Conservation (phyloP, 2,329 filamentous ascomycete genomes). For the Botrytis elliptica region DNA sequence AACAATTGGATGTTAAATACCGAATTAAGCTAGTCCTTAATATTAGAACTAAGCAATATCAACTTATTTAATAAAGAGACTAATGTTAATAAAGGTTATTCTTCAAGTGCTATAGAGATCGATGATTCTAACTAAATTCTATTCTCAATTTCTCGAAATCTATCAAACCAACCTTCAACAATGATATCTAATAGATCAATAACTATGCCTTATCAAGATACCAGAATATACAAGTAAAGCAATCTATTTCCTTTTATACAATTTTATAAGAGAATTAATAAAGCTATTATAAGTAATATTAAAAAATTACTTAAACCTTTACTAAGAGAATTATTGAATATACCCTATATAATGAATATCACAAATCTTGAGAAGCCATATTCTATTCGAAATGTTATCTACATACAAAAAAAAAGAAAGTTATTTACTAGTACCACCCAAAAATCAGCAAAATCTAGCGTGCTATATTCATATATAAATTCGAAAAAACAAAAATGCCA, state of each 20-base stretch:
- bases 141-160: neutral
- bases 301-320: neutral
- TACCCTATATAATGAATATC: neutral
- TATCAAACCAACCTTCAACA: neutral
- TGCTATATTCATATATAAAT: neutral
- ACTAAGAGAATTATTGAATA: neutral
- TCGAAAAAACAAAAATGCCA: conserved; percentile 18
- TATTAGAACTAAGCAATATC: too few species aligned
- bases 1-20: too few species aligned
- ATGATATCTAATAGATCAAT: neutral
- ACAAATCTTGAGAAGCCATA: neutral
- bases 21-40: too few species aligned
- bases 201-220: too few species aligned
- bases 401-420: neutral
- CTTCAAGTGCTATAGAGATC: too few species aligned
- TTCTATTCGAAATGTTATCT: neutral
- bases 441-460: neutral
- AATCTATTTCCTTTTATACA: neutral
- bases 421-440: neutral
- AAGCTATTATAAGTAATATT: neutral
- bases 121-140: too few species aligned
- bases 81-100: too few species aligned
- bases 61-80: too few species aligned
- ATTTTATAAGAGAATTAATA: neutral
- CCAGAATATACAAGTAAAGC: neutral